Evolutionary conservation across 495 filamentous ascomycete species (phyloP), one percentile per base, ranked within the genome.

Genomic region (Cryomyces antarcticus): DNA sequence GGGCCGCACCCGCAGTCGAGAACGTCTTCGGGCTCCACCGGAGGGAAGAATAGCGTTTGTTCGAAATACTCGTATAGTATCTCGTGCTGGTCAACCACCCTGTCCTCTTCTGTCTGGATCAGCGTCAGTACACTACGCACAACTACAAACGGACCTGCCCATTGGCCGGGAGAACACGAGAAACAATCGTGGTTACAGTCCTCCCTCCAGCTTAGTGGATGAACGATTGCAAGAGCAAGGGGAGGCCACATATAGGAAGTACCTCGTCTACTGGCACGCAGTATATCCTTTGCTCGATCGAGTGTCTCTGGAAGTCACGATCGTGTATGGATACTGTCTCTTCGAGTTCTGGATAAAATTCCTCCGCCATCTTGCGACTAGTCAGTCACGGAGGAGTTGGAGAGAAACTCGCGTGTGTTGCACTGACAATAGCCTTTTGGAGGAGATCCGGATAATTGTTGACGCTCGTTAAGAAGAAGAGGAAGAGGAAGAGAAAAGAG

Each of bases 251-350:
- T 24, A 29, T 29, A 42, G 42, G 29, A 55, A 64, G 57, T 68
- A 92, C 88, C 64, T 88, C 79, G 60, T 96, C 88, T 17, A 89
- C 66, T 2, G 88, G 88, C 30, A 76, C 74, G 49, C 84, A 80
- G 51, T 84, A 87, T 48, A 77, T 73, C 31, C 63, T 64, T 45
- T 82, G 69, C 31, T 82, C 73, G 43, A 95, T 60, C 28, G 82
- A 73, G 60, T 43, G 45, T 29, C 44, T 48, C 31, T 57, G 54
- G 45, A 57, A 57, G 10, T 44, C 42, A 35, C 54, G 47, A n/a
- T 57, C 54, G 33, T 57, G 49, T 30, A 55, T 45, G 11, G 47
- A 43, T 7, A 57, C 52, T 40, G 29, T 40, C 24, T 48, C 46
- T 11, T 42, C 5, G 33, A 43, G 31, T 37, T 5, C 43, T 42